These are phyloP conservation scores for Citrullus amarus DNA, from an alignment of 306 rosid genomes.

Conservation along the genomic window DNA sequence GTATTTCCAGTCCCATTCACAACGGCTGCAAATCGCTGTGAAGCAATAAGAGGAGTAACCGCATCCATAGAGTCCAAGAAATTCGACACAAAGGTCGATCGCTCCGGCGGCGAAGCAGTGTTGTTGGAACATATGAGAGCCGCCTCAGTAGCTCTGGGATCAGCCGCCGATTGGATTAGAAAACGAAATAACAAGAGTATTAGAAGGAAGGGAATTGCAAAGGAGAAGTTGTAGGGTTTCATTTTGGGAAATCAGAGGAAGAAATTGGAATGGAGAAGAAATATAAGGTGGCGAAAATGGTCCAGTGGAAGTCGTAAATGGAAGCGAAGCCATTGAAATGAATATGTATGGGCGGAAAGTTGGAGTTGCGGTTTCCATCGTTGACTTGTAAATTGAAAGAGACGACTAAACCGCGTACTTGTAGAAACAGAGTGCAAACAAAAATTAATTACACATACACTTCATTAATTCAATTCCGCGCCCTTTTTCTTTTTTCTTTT, in stretches of 20 bases:
- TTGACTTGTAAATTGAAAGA: not conserved
- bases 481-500: not conserved
- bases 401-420: not conserved
- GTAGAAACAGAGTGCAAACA: not conserved
- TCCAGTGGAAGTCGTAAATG: not conserved
- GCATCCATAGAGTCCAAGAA: slow-evolving; percentile 38
- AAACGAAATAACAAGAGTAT: not conserved
- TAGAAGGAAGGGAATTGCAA: not conserved
- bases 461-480: not conserved
- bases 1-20: slow-evolving; percentile 30
- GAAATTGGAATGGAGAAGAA: not conserved
- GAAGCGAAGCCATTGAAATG: not conserved
- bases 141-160: slow-evolving; percentile 39
- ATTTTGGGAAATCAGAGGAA: not conserved
- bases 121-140: slow-evolving; percentile 41
- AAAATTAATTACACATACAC: not conserved
- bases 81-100: slow-evolving; percentile 27
- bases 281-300: not conserved
- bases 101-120: slow-evolving; percentile 18
- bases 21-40: slow-evolving; percentile 21
- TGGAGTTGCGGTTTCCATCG: not conserved
- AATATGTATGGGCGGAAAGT: not conserved
- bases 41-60: slow-evolving; percentile 23
- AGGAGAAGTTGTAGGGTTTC: not conserved
- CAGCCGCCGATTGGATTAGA: slow-evolving; percentile 2